Percentiles rank a stretch among this genome's conserved stretches.
Evolutionary conservation across 2,329 filamentous ascomycete species (phyloP).

Genomic region (Fusarium robinianum): DNA sequence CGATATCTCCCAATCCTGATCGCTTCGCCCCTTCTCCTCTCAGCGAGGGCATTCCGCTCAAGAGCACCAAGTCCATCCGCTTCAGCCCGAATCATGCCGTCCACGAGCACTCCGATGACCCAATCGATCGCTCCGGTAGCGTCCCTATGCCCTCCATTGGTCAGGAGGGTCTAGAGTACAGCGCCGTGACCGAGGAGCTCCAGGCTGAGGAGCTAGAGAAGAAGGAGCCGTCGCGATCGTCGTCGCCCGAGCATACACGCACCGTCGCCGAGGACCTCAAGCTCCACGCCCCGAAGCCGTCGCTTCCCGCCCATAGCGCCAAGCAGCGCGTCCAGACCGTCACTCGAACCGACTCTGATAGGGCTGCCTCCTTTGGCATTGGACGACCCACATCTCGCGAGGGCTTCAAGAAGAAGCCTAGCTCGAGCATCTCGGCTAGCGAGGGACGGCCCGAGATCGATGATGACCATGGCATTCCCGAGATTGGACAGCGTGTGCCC

Average conservation of each 20-base stretch:
- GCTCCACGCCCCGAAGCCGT: slow-evolving; percentile 87
- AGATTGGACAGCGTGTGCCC: slow-evolving; percentile 89
- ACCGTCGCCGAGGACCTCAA: slow-evolving; percentile 81
- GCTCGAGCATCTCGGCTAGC: slow-evolving; percentile 59
- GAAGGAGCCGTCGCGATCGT: slow-evolving; percentile 45
- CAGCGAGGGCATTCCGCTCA: slow-evolving; percentile 67
- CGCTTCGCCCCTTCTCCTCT: slow-evolving; percentile 85
- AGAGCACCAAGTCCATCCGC: slow-evolving; percentile 47
- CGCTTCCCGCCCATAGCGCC: slow-evolving; percentile 77
- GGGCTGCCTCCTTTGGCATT: slow-evolving; percentile 82
- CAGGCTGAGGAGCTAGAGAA: slow-evolving; percentile 44
- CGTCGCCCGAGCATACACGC: slow-evolving; percentile 72
- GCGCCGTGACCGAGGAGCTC: slow-evolving; percentile 56
- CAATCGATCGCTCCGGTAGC: slow-evolving; percentile 68
- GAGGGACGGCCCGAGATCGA: slow-evolving; percentile 58
- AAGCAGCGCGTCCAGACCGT: slow-evolving; percentile 82
- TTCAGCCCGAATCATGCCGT: slow-evolving; percentile 43
- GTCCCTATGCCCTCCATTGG: slow-evolving; percentile 84
- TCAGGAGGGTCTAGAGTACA: slow-evolving; percentile 90
- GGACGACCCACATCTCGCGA: slow-evolving; percentile 63
- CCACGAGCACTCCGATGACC: slow-evolving; percentile 45
- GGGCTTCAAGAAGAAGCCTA: slow-evolving; percentile 66
- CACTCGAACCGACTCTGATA: slow-evolving; percentile 88
- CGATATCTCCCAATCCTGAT: slow-evolving; percentile 75
- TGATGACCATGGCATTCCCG: slow-evolving; percentile 86